Percentiles rank a stretch among this genome's conserved stretches.
phyloP scores from a whole-genome alignment of 1,284 basidiomycete species.

The Papiliotrema laurentii region DNA sequence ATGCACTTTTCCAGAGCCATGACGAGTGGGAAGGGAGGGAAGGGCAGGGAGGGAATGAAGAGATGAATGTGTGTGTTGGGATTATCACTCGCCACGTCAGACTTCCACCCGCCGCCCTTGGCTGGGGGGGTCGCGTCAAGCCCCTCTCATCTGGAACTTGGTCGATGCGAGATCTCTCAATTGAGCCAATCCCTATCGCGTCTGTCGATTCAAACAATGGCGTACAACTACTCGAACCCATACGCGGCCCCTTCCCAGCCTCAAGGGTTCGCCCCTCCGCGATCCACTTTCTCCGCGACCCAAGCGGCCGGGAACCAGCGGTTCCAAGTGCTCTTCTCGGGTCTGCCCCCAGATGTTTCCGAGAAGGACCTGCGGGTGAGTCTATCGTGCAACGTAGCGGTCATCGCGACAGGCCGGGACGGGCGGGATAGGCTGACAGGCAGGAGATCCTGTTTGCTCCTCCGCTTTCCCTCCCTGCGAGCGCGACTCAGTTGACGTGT shows the following conservation, averaged over 20 bases:
- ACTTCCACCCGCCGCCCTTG: too few relatives aligned
- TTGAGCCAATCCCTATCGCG: too few relatives aligned
- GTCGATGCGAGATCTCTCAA: too few relatives aligned
- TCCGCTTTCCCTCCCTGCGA: neutral
- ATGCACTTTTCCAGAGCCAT: too few relatives aligned
- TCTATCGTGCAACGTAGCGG: neutral
- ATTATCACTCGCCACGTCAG: too few relatives aligned
- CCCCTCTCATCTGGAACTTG: too few relatives aligned
- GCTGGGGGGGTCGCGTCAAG: too few relatives aligned
- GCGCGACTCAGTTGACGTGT: slow-evolving; percentile 19
- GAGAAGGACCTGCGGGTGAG: slow-evolving; percentile 37
- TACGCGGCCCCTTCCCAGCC: slow-evolving; percentile 4
- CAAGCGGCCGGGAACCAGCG: slow-evolving; percentile 1
- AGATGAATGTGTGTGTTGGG: too few relatives aligned
- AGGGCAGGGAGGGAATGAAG: too few relatives aligned
- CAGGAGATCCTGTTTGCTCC: slow-evolving; percentile 1
- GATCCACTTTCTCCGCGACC: neutral
- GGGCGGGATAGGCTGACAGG: neutral
- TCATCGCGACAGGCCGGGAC: neutral
- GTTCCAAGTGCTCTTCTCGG: slow-evolving; percentile 34
- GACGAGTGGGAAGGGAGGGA: too few relatives aligned
- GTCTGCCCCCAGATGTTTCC: slow-evolving; percentile 35
- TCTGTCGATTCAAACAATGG: too few relatives aligned
- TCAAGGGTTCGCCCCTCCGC: neutral
- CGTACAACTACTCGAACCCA: slow-evolving; percentile 15